Evolutionary conservation across 371 early-diverging fungal genomes (phyloP), one percentile per base, ranked within the genome.

Genomic region (Apophysomyces variabilis): DNA sequence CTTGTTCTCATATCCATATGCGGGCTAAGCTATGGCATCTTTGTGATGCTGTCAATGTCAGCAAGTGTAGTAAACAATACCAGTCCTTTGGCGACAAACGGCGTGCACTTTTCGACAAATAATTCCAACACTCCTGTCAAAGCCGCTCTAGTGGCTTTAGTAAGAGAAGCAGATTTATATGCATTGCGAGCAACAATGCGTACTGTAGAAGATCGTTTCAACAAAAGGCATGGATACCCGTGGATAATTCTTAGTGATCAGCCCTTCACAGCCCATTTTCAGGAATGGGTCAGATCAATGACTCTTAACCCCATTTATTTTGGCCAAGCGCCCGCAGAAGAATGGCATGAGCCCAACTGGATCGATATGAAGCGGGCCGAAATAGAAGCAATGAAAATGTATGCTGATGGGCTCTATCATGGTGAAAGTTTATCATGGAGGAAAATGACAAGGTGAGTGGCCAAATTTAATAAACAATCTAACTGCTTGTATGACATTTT

Each of bases 281-380:
- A 70, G 21, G 63, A 68, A 13, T 64, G 69, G 61, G 58, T 72
- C 3, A 38, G 45, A 1, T 35, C 62, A 14, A 46, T 67, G 8
- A 66, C 69, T 7, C 38, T 44, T 1, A 50, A 65, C 12, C 68
- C 66, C 1, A 73, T 80, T 0, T 70, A 67, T 38, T 80, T 80
- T 68, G 81, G 76, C 1, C 65, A 68, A 16, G 73, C 70, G 12
- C 71, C 72, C 9, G 43, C 67, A 5, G 59, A 67, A 35, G 67
- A 73, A 16, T 80, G 73, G 70, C 64, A 77, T 6, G 77, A 80
- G 13, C 81, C 81, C 0, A 50, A 65, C 11, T 76, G 71, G 68
- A 63, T 80, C 8, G 75, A 80, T 70, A 65, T 64, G 32, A 69
- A 72, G 57, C 57, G 32, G 21, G 69, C 67, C 9, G 80, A 75